phyloP scores from a whole-genome alignment of 306 rosid species.

The Ormosia emarginata region DNA sequence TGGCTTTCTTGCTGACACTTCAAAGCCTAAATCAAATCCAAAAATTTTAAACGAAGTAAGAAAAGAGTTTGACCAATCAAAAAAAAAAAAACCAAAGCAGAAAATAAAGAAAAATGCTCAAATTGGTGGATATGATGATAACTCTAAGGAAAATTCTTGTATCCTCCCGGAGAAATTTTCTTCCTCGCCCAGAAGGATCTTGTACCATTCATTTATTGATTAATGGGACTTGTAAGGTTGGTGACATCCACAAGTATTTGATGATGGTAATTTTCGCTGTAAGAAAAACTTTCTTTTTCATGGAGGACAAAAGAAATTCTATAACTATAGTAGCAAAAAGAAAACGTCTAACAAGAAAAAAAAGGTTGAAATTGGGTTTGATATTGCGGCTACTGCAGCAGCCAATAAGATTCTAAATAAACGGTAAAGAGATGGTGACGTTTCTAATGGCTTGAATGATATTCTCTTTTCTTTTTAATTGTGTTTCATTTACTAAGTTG shows the following conservation, averaged over 20 bases:
- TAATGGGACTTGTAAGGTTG: no score
- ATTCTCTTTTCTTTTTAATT: constrained; percentile 10
- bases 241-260: no score
- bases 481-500: constrained; percentile 18
- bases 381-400: neutral
- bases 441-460: neutral
- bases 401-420: constrained; percentile 7
- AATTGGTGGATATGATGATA: constrained; percentile 29
- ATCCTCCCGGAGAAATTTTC: no score
- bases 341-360: constrained; percentile 29
- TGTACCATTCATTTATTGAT: no score
- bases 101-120: constrained; percentile 32
- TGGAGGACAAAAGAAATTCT: no score
- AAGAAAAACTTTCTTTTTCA: no score
- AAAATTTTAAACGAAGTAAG: constrained; percentile 54
- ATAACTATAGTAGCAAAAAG: constrained; percentile 21
- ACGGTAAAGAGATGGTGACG: constrained; percentile 33
- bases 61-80: constrained; percentile 58
- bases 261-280: no score
- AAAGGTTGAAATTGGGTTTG: constrained; percentile 22
- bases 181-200: no score
- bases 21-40: constrained; percentile 36
- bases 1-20: constrained; percentile 47
- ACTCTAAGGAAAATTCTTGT: neutral
- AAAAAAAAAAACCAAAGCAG: constrained; percentile 39